Evolutionary conservation across 2,329 filamentous ascomycete genomes (phyloP), one percentile per base, ranked within the genome.

Genomic region (Trichoderma oligosporum): DNA sequence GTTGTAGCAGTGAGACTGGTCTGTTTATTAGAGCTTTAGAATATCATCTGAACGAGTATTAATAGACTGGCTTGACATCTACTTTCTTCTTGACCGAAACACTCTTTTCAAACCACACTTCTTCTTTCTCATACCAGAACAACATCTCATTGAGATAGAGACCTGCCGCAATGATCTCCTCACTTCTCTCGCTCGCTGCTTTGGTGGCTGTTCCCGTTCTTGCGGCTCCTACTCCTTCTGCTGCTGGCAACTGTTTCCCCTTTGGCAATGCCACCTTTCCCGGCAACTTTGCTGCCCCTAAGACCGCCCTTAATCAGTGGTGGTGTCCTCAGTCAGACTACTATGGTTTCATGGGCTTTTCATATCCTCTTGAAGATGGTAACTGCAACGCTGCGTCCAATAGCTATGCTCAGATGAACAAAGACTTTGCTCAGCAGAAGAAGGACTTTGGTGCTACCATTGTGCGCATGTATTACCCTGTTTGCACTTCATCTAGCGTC

Each of bases 391-490:
- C 29, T n/a, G 25, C 33, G 16, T 33, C 47, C 42, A 61, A 62
- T 27, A 25, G 61, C 36, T 63, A 57, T n/a, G 59, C 47, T 14
- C 44, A 51, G 16, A 64, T 64, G 61, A 48, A 63, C 41, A 41
- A 36, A 35, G 61, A 64, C 48, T 63, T 64, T 55, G 55, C 51
- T 12, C 60, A 60, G 54, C 61, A 60, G 62, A 64, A 63, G 57
- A 53, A 31, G 24, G 61, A 64, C 55, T 63, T 64, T 45, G 62
- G 60, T 2, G 62, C 62, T 6, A 61, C 16, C 44, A 54, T 63
- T 33, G 35, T 64, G 9, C 61, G 61, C 56, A 64, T 64, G 62
- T 64, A 64, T 55, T 64, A 64, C 41, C 61, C 61, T 2, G 31
- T 41, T 11, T 64, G 61, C 57, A 64, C 61, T 11, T 22, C 62